Evolutionary conservation across 768 basidiomycete species (phyloP).

Genomic region (Suillus plorans): DNA sequence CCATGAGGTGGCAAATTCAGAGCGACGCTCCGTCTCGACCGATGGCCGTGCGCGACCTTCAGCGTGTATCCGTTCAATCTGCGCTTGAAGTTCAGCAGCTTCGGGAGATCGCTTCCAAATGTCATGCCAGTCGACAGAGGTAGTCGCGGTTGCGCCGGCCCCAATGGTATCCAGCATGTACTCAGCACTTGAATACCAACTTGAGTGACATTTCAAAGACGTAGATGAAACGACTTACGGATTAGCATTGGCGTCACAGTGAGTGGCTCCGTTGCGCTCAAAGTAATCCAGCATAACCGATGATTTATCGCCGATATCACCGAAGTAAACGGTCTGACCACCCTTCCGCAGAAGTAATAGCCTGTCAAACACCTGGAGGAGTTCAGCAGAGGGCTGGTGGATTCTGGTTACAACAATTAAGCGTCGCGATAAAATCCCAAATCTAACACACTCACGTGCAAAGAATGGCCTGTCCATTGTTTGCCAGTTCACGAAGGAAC

Average conservation of each 20-base stretch:
- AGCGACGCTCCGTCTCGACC: slow-evolving; percentile 21
- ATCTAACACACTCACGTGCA: slow-evolving; percentile 41
- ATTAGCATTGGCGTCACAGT: slow-evolving; percentile 20
- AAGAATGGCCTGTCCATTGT: slow-evolving; percentile 54
- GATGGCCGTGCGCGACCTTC: slow-evolving; percentile 32
- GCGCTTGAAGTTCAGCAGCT: slow-evolving; percentile 33
- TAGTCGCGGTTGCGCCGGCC: slow-evolving; percentile 50
- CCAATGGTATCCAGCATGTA: slow-evolving; percentile 56
- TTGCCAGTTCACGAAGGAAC: slow-evolving; percentile 53
- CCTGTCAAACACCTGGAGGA: slow-evolving; percentile 54
- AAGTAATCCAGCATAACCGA: slow-evolving; percentile 23
- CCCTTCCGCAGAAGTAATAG: slow-evolving; percentile 49
- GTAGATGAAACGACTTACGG: slow-evolving; percentile 16
- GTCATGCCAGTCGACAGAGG: slow-evolving; percentile 47
- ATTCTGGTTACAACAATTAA: slow-evolving; percentile 10
- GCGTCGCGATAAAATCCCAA: neutral
- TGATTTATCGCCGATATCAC: slow-evolving; percentile 34
- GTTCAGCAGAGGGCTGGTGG: slow-evolving; percentile 43
- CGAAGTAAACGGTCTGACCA: slow-evolving; percentile 72
- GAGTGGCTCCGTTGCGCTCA: slow-evolving; percentile 20
- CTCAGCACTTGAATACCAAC: slow-evolving; percentile 36
- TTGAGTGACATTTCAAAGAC: neutral
- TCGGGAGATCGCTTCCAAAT: slow-evolving; percentile 48
- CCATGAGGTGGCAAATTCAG: slow-evolving; percentile 41
- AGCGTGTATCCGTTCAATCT: slow-evolving; percentile 44